Evolutionary conservation across 1,284 basidiomycete species (phyloP), one percentile per base, ranked within the genome.

Genomic region (Trametes hirsuta): DNA sequence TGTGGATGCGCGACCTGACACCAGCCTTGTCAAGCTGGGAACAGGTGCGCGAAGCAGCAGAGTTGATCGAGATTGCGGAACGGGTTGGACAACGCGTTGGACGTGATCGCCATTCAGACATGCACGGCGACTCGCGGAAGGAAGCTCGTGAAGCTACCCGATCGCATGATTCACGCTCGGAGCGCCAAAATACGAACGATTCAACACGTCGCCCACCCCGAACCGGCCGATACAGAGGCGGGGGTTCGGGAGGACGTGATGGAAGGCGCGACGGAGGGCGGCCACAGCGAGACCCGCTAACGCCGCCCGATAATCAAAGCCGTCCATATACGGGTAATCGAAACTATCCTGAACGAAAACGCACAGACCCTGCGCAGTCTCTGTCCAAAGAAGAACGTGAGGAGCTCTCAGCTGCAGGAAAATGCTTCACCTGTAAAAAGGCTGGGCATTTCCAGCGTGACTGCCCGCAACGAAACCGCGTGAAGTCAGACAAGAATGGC

Each of bases 31-130:
- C n/a, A n/a, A n/a, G n/a, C n/a, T n/a, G 55, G 0, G 61, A 70
- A 15, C 42, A 65, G 4, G 64, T 67, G 3, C 25, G 41, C 0
- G 0, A 62, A 70, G 55, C 53, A 4, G 59, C 52, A 0, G 68
- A 63, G 18, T 39, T 61, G 1, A 56, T 61, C 15, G 66, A 71
- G 44, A 46, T 66, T 1, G 55, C 66, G 0, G 59, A 62, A 8
- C n/a, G 48, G 3, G 51, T 63, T 4, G 52, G 44, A 3, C 40
- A 52, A n/a, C 51, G 55, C 14, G 14, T 12, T 8, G 47, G 37
- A 5, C 15, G 39, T 15, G 11, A 54, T 22, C 9, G 24, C n/a
- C 46, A 30, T 4, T 4, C 6, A 4, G 6, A 45, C 9, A 12
- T n/a, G 24, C 5, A 12, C 21, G 12, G 14, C 42, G 5, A 12